Conservation (phyloP, 2,329 filamentous ascomycete genomes). For the Monosporascus sp. region DNA sequence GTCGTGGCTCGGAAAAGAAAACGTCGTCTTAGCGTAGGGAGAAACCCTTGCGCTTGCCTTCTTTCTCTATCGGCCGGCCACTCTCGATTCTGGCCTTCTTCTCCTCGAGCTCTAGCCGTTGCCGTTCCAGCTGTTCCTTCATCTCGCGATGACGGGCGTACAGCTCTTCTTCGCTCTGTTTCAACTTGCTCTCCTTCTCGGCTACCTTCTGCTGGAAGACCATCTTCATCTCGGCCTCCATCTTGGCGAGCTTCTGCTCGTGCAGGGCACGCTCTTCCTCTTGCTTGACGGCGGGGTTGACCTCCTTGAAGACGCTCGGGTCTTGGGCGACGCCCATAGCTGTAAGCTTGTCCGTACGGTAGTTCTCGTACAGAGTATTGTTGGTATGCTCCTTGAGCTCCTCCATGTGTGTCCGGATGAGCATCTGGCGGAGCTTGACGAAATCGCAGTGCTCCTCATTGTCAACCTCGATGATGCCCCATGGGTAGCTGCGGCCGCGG, state of each 20-base stretch:
- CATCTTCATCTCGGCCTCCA: constrained; percentile 99
- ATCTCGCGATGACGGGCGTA: constrained; percentile 98
- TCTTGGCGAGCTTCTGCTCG: constrained; percentile 99
- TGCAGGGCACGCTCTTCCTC: constrained; percentile 97
- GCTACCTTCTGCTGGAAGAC: constrained; percentile 99
- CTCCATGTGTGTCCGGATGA: constrained; percentile 99
- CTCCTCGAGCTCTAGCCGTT: constrained; percentile 92
- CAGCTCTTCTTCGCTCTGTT: constrained; percentile 98
- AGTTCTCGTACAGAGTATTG: constrained; percentile 98
- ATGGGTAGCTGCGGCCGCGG: constrained; percentile 92
- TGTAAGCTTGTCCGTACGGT: constrained; percentile 98
- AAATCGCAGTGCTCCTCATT: constrained; percentile 99
- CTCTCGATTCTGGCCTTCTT: constrained; percentile 96
- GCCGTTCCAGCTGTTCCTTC: constrained; percentile 98
- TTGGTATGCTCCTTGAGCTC: constrained; percentile 99
- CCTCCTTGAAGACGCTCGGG: constrained; percentile 99
- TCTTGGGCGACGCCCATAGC: constrained; percentile 98
- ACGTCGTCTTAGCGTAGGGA: constrained; percentile 73
- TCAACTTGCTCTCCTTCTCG: constrained; percentile 99
- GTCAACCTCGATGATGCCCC: constrained; percentile 98
- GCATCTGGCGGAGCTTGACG: constrained; percentile 99
- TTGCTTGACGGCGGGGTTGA: constrained; percentile 99
- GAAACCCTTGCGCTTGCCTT: constrained; percentile 98
- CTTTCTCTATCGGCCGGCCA: constrained; percentile 92
- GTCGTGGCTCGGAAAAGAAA: constrained; percentile 35